phyloP scores from a whole-genome alignment of 2,329 filamentous ascomycete genomes.

The Colletotrichum euphorbiae region DNA sequence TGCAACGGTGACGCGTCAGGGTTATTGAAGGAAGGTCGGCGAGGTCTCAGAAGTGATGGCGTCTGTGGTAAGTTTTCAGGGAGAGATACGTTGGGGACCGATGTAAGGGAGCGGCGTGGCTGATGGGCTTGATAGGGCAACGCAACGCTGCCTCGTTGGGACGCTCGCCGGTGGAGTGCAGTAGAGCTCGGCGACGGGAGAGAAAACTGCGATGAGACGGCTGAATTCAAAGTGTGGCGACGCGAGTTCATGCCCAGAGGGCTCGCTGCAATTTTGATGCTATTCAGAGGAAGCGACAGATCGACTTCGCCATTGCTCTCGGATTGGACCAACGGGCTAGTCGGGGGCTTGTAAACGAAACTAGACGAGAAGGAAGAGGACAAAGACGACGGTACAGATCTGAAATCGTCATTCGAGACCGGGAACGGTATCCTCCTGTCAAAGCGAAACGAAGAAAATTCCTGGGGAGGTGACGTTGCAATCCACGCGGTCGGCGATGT shows the following conservation, averaged over 20 bases:
- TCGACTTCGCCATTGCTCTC: conserved; percentile 85
- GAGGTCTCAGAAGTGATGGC: conserved; percentile 63
- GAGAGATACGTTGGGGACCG: conserved; percentile 60
- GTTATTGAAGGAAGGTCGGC: conserved; percentile 74
- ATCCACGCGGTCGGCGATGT: conserved; percentile 56
- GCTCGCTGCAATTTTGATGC: conserved; percentile 60
- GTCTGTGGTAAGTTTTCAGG: conserved; percentile 61
- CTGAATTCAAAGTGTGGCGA: conserved; percentile 79
- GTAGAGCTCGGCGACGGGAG: conserved; percentile 52
- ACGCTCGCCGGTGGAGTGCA: conserved; percentile 38
- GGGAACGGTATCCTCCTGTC: conserved; percentile 49
- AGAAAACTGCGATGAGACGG: conserved; percentile 59
- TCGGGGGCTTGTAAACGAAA: conserved; percentile 88
- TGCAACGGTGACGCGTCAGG: conserved; percentile 83
- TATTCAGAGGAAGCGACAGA: conserved; percentile 65
- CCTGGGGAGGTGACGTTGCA: conserved; percentile 66
- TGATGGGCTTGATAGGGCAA: conserved; percentile 82
- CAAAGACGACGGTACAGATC: conserved; percentile 67
- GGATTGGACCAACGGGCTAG: conserved; percentile 90
- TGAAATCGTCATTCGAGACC: conserved; percentile 52
- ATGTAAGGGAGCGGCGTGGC: conserved; percentile 79
- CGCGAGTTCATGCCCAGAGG: conserved; percentile 55
- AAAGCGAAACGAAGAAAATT: conserved; percentile 60
- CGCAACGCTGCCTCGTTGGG: conserved; percentile 68
- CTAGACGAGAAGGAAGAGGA: conserved; percentile 81